Evolutionary conservation across 495 filamentous ascomycete genomes (phyloP).

Genomic region (Echria macrotheca): DNA sequence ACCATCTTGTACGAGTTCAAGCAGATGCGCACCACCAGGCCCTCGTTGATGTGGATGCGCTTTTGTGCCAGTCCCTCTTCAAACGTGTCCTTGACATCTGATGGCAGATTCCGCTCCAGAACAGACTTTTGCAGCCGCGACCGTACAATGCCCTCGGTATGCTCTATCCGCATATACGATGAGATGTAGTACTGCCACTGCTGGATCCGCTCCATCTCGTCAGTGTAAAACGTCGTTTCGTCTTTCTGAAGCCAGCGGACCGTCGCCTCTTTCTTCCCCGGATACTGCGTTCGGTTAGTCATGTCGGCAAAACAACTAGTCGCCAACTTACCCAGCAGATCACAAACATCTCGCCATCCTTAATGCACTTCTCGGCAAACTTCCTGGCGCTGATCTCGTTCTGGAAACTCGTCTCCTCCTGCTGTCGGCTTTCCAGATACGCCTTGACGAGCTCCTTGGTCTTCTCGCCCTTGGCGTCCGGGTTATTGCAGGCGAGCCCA

Average conservation of each 20-base stretch:
- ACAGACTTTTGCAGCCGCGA: conserved; percentile 59
- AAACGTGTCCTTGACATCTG: conserved; percentile 40
- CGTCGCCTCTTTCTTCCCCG: conserved; percentile 52
- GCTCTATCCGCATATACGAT: conserved; percentile 78
- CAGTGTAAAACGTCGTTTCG: conserved; percentile 71
- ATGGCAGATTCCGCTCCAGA: conserved; percentile 69
- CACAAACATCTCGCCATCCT: conserved; percentile 84
- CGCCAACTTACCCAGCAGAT: conserved; percentile 69
- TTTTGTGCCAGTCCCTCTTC: conserved; percentile 45
- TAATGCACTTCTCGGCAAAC: conserved; percentile 77
- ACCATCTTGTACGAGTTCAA: conserved; percentile 77
- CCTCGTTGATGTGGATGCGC: conserved; percentile 62
- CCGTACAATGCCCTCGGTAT: conserved; percentile 76
- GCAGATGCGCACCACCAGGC: conserved; percentile 72
- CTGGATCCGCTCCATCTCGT: conserved; percentile 52
- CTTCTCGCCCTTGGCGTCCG: conserved; percentile 78
- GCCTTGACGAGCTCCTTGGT: conserved; percentile 77
- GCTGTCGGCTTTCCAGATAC: conserved; percentile 74
- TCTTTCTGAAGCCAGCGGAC: conserved; percentile 71
- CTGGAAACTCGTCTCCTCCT: conserved; percentile 74
- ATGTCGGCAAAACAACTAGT: not conserved
- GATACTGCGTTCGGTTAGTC: conserved; percentile 38
- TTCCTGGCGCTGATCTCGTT: conserved; percentile 81
- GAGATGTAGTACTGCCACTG: conserved; percentile 92
- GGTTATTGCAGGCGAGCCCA: conserved; percentile 65